Evolutionary conservation across 2,329 filamentous ascomycete genomes (phyloP), one percentile per base, ranked within the genome.

Genomic region (Trichoderma atroviride): DNA sequence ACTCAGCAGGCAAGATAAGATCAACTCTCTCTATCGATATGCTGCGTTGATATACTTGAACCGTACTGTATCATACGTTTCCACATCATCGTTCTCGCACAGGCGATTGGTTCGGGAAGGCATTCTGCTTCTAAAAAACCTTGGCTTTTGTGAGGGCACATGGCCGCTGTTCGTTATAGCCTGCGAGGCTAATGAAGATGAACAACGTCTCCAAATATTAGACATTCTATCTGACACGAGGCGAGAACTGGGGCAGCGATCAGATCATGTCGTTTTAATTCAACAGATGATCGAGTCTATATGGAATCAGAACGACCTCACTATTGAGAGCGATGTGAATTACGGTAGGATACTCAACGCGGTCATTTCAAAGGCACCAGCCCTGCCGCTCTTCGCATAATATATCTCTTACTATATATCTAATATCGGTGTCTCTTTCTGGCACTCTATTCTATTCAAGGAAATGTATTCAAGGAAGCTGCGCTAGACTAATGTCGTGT

Each of bases 241-340:
- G 11, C 64, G 53, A 43, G 64, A 68, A 43, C 27, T 53, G 27
- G 31, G 43, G 10, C 55, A 68, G 33, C 64, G 64, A 24, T 66
- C 63, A n/a, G 61, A 60, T 29, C 56, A 68, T n/a, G 27, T 68
- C 19, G 19, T 24, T 14, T 27, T 70, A 11, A 62, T 70, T 14
- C 69, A 67, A 47, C 52, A 59, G 7, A 62, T 70, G 55, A 29
- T 68, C 14, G 57, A 59, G 27, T 64, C 69, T 3, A 22, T 68
- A 27, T 70, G 69, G 69, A 70, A 68, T 31, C 69, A 70, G n/a
- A 68, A 70, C 19, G 69, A 70, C 62, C 69, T 70, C 13, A 40
- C 60, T 24, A 40, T 67, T 29, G 69, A 68, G 6, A 62, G 33
- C 47, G 6, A 61, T 50, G 64, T 70, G 16, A 47, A 24, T 37